Conservation (phyloP, 805 yeast genomes). For the Cyberlindnera subsufficiens region DNA sequence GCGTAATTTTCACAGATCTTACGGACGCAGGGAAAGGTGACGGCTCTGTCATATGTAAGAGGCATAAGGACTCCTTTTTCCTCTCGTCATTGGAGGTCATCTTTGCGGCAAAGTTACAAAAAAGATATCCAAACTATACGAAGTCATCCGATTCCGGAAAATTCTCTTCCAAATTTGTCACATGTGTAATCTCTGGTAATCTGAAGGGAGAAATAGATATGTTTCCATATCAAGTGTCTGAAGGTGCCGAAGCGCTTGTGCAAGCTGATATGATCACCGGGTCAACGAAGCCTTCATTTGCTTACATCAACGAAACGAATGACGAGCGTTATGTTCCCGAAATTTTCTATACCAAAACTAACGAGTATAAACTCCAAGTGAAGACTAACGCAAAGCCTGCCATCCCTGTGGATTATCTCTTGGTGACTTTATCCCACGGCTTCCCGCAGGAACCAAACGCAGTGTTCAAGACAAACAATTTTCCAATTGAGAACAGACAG, state of each 20-base stretch:
- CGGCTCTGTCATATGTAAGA: slow-evolving; percentile 86
- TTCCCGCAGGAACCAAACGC: slow-evolving; percentile 65
- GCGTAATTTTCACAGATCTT: slow-evolving; percentile 84
- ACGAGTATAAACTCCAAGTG: slow-evolving; percentile 87
- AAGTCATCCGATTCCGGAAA: slow-evolving; percentile 56
- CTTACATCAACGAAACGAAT: slow-evolving; percentile 72
- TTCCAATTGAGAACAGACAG: slow-evolving; percentile 78
- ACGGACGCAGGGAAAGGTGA: slow-evolving; percentile 81
- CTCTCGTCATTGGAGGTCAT: slow-evolving; percentile 80
- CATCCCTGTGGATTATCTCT: slow-evolving; percentile 84
- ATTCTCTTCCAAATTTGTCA: slow-evolving; percentile 86
- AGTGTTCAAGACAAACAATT: slow-evolving; percentile 41
- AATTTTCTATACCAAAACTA: slow-evolving; percentile 73
- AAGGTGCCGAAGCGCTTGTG: slow-evolving; percentile 81
- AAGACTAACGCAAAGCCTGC: slow-evolving; percentile 86
- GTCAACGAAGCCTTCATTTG: slow-evolving; percentile 84
- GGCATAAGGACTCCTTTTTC: slow-evolving; percentile 90
- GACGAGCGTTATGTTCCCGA: slow-evolving; percentile 88
- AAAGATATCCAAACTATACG: slow-evolving; percentile 52
- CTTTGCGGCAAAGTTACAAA: slow-evolving; percentile 79
- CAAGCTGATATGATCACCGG: slow-evolving; percentile 82
- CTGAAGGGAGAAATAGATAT: slow-evolving; percentile 83
- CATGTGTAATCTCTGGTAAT: slow-evolving; percentile 93
- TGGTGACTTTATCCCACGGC: slow-evolving; percentile 88
- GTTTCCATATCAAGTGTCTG: slow-evolving; percentile 82